phyloP scores from a whole-genome alignment of 2,329 filamentous ascomycete genomes.

The Pseudogymnoascus sp. region DNA sequence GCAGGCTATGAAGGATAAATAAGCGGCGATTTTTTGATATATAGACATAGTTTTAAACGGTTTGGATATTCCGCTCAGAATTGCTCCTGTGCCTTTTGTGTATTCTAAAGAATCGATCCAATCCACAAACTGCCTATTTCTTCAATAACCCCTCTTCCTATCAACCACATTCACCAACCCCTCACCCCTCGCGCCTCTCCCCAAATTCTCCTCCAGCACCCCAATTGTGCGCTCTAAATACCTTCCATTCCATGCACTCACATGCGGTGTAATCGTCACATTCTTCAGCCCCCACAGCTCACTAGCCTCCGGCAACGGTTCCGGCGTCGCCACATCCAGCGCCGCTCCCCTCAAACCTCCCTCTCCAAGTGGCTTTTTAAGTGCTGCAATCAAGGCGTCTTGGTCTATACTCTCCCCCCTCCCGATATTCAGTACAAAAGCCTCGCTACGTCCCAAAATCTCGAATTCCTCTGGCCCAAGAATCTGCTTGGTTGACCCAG shows the following conservation, averaged over 20 bases:
- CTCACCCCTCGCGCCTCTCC: slow-evolving; percentile 42
- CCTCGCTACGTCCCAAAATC: slow-evolving; percentile 32
- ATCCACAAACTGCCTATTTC: background rate
- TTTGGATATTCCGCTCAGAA: background rate
- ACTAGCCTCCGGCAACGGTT: slow-evolving; percentile 52
- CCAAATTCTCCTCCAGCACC: slow-evolving; percentile 50
- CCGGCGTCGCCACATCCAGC: slow-evolving; percentile 60
- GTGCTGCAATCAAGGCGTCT: slow-evolving; percentile 46
- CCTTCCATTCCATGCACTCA: slow-evolving; percentile 45
- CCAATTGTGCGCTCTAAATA: slow-evolving; percentile 51
- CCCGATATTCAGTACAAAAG: slow-evolving; percentile 56
- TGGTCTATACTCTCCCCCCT: slow-evolving; percentile 55
- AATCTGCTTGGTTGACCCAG: slow-evolving; percentile 28
- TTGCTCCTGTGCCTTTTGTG: background rate
- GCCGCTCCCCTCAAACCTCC: slow-evolving; percentile 52
- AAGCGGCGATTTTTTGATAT: background rate
- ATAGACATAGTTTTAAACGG: background rate
- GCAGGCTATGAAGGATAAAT: slow-evolving; percentile 7
- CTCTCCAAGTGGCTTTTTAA: slow-evolving; percentile 31
- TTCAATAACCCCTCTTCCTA: slow-evolving; percentile 51
- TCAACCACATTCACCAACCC: slow-evolving; percentile 54
- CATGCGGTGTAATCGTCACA: slow-evolving; percentile 56
- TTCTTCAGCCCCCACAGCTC: slow-evolving; percentile 56
- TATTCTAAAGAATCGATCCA: background rate
- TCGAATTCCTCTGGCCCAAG: slow-evolving; percentile 35